phyloP scores from a whole-genome alignment of 129 eudicot species.

The Solidago caesia region DNA sequence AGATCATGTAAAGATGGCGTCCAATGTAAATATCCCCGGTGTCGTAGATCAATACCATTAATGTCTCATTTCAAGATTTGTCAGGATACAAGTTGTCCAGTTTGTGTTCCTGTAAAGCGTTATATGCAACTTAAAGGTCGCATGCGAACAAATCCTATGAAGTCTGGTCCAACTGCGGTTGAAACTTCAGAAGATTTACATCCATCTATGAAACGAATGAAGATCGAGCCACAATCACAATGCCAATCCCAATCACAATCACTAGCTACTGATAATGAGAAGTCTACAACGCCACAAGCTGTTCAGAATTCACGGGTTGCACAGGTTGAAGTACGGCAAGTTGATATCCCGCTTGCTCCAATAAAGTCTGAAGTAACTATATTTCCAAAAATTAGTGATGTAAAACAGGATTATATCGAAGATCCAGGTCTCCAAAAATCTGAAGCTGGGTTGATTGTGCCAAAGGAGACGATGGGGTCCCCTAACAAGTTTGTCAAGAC shows the following conservation, averaged over 20 bases:
- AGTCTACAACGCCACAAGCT: slow-evolving; percentile 13
- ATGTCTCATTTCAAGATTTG: slow-evolving; percentile 57
- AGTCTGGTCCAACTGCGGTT: slow-evolving; percentile 40
- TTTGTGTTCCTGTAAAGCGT: slow-evolving; percentile 71
- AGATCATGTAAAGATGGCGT: slow-evolving; percentile 40
- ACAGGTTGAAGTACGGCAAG: slow-evolving; percentile 30
- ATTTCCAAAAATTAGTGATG: slow-evolving; percentile 35
- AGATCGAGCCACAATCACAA: slow-evolving; percentile 47
- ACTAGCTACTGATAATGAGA: slow-evolving; percentile 37
- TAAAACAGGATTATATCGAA: slow-evolving; percentile 43
- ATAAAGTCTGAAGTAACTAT: slow-evolving; percentile 46
- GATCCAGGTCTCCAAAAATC: slow-evolving; percentile 32
- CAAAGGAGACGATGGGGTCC: slow-evolving; percentile 34
- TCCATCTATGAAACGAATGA: slow-evolving; percentile 64
- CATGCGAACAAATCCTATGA: slow-evolving; percentile 34
- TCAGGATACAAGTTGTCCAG: slow-evolving; percentile 60
- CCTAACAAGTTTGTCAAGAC: slow-evolving; percentile 41
- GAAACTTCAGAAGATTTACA: slow-evolving; percentile 55
- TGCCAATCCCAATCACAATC: slow-evolving; percentile 37
- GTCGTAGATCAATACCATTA: slow-evolving; percentile 39
- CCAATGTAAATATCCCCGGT: slow-evolving; percentile 64
- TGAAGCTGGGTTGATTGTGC: slow-evolving; percentile 29
- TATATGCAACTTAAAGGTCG: slow-evolving; percentile 39
- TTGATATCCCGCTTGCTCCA: slow-evolving; percentile 21
- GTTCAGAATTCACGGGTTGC: slow-evolving; percentile 30